A percentile compares a stretch with the other conserved stretches of the same genome.
These are phyloP conservation scores for Mitragyna speciosa DNA, from an alignment of 257 asterid species.

Conservation along the genomic window DNA sequence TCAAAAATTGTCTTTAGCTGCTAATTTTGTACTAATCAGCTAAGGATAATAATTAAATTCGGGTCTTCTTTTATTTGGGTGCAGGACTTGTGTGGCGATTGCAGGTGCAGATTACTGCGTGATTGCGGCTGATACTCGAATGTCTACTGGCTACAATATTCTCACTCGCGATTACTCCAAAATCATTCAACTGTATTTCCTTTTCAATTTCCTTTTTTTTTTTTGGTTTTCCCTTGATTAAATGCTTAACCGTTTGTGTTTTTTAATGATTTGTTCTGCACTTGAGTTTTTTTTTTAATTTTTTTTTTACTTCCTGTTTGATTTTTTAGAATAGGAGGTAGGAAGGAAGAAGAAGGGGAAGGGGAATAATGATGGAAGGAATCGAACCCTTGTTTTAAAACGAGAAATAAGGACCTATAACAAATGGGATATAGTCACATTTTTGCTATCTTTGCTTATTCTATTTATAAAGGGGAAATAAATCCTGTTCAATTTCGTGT, in stretches of 20 bases:
- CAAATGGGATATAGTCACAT: not conserved
- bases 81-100: slow-evolving; percentile 88
- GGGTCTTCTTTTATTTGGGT: not conserved
- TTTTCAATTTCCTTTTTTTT: not conserved
- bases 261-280: not conserved
- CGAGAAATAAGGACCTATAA: not conserved
- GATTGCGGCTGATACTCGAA: slow-evolving; percentile 89
- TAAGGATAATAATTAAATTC: not conserved
- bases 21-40: not conserved
- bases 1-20: not conserved
- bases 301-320: not conserved
- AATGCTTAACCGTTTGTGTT: not conserved
- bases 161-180: slow-evolving; percentile 97
- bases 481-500: not conserved
- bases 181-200: slow-evolving; percentile 62
- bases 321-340: not conserved
- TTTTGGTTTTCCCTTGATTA: not conserved
- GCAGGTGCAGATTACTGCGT: slow-evolving; percentile 97
- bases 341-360: not conserved
- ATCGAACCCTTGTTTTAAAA: not conserved
- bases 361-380: not conserved
- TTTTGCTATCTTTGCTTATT: not conserved
- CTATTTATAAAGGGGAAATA: too few relatives aligned
- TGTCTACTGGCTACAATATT: slow-evolving; percentile 70
- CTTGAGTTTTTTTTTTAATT: not conserved